Base-by-base conservation (phyloP, 345 rosid species). In the Gossypium herbaceum region DNA sequence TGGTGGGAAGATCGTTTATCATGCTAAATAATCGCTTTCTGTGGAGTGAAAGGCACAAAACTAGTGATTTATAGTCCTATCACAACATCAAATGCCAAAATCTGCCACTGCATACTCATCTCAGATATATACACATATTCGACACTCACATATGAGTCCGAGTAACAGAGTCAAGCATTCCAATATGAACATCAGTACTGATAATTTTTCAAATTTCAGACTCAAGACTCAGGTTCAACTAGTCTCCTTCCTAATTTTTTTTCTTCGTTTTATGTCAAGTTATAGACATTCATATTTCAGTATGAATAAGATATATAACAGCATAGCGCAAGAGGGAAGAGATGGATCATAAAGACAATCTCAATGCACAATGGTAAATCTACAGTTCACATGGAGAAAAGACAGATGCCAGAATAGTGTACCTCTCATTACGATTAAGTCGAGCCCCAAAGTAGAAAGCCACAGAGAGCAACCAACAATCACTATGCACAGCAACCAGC, bases 361-460 rank as follows among this genome's bases (percentile, higher is more conserved):
- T 45, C 4, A 3, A 2, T 22, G 34, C 12, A 56, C 25, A 56
- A 19, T 9, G 5, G 25, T 56, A 56, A 56, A 56, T 56, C n/a
- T 44, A 25, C n/a, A 6, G 15, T 44, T 20, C 71, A 66, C 7
- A 29, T 20, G 7, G 27, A 66, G 27, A 66, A 62, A 44, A 66
- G 34, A 45, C 6, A 66, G 54, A 66, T 22, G 70, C 4, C 34
- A 66, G 17, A 66, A 34, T 22, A 51, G 29, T 29, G n/a, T 79
- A 91, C 97, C 94, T 89, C 71, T 91, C 97, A 74, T 79, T 89
- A 54, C 94, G 87, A 77, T 82, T 90, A 80, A 92, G 91, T 12
- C 88, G 86, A 81, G 94, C 91, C n/a, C 94, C 97, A 19, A 85
- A 85, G 79, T 92, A 92, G 79, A 89, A 90, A 57, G 97, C 82